Conservation (phyloP, 176 grass and related monocot genomes). For the Musa beccarii region DNA sequence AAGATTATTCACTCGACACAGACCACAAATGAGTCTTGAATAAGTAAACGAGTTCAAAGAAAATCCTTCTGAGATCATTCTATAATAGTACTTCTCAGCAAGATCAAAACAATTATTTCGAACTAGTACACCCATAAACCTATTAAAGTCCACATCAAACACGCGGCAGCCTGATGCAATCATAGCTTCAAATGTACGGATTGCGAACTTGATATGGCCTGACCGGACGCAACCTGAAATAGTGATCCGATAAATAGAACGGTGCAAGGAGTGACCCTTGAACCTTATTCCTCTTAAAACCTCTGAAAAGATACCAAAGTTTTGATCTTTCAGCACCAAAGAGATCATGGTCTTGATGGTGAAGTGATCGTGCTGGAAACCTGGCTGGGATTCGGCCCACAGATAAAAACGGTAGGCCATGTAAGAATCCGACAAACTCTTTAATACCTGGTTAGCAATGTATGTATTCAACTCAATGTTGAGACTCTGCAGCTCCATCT, state of each 20-base stretch:
- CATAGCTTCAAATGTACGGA: slow-evolving; percentile 74
- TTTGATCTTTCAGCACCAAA: slow-evolving; percentile 42
- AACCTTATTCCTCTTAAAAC: slow-evolving; percentile 38
- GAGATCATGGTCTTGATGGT: slow-evolving; percentile 36
- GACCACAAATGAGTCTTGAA: slow-evolving; percentile 58
- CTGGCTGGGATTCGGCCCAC: slow-evolving; percentile 51
- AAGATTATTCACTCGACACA: slow-evolving; percentile 46
- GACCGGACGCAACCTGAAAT: slow-evolving; percentile 38
- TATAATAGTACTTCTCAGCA: slow-evolving; percentile 48
- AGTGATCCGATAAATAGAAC: slow-evolving; percentile 49
- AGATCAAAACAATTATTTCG: slow-evolving; percentile 57
- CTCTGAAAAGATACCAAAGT: slow-evolving; percentile 40
- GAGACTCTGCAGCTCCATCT: slow-evolving; percentile 44
- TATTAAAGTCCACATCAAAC: slow-evolving; percentile 58
- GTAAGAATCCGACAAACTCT: slow-evolving; percentile 34
- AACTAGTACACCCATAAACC: slow-evolving; percentile 56
- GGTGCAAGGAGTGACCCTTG: slow-evolving; percentile 40
- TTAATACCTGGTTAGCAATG: slow-evolving; percentile 44
- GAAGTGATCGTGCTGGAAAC: slow-evolving; percentile 43
- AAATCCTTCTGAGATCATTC: slow-evolving; percentile 39
- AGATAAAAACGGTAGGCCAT: slow-evolving; percentile 44
- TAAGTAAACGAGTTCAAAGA: slow-evolving; percentile 62
- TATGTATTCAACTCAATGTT: slow-evolving; percentile 40
- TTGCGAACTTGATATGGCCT: slow-evolving; percentile 30
- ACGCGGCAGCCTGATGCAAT: slow-evolving; percentile 42